These are phyloP conservation scores for Terfezia claveryi DNA, from an alignment of 495 filamentous ascomycete genomes.

Conservation along the genomic window DNA sequence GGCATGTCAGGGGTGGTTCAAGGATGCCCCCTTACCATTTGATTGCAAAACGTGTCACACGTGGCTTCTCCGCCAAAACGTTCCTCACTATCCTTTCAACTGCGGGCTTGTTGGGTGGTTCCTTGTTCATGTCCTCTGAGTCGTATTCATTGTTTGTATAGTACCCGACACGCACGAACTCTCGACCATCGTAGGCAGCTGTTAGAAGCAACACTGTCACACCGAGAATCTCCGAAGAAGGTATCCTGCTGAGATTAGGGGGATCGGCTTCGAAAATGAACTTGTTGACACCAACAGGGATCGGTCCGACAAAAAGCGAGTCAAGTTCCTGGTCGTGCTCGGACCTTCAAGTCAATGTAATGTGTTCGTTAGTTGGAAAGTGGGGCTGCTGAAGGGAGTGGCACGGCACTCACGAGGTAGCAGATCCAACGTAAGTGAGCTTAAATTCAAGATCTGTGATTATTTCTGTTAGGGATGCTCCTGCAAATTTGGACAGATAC, in stretches of 20 bases:
- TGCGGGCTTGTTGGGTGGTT: slow-evolving; percentile 76
- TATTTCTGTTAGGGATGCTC: too few relatives aligned
- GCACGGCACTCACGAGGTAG: slow-evolving; percentile 52
- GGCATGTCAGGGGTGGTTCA: neutral
- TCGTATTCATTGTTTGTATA: slow-evolving; percentile 99
- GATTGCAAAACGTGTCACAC: slow-evolving; percentile 95
- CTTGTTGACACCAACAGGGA: slow-evolving; percentile 93
- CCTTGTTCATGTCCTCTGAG: slow-evolving; percentile 61
- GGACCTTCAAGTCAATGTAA: slow-evolving; percentile 30
- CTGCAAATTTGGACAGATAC: neutral
- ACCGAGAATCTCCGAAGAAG: slow-evolving; percentile 80
- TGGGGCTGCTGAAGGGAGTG: neutral
- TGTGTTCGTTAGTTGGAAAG: neutral
- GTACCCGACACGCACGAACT: slow-evolving; percentile 96
- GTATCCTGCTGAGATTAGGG: slow-evolving; percentile 71
- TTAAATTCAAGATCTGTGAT: slow-evolving; percentile 93
- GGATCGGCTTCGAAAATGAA: slow-evolving; percentile 94
- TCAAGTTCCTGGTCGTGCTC: slow-evolving; percentile 97
- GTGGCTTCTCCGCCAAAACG: slow-evolving; percentile 86
- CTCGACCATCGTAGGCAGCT: slow-evolving; percentile 85
- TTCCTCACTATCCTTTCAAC: slow-evolving; percentile 80
- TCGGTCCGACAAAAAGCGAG: slow-evolving; percentile 82
- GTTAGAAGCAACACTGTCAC: slow-evolving; percentile 93
- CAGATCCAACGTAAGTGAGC: slow-evolving; percentile 93
- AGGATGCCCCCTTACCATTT: slow-evolving; percentile 54